Conservation (phyloP, 768 basidiomycete species). For the Rhizopogon vinicolor region DNA sequence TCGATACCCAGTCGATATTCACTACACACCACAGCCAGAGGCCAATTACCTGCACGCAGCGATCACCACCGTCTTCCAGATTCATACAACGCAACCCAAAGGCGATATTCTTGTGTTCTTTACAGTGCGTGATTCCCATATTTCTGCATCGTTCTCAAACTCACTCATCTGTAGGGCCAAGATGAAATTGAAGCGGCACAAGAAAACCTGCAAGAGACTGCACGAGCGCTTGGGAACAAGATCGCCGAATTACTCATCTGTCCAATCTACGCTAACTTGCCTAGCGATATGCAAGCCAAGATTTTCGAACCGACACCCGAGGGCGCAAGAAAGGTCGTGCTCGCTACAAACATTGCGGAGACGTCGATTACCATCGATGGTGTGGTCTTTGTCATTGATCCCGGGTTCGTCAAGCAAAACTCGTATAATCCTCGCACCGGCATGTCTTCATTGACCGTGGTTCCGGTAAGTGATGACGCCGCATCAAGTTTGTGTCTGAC, state of each 20-base stretch:
- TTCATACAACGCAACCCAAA: conserved; percentile 96
- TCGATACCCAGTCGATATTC: conserved; percentile 95
- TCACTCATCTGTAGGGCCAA: conserved; percentile 58
- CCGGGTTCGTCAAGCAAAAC: conserved; percentile 99
- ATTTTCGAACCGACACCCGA: conserved; percentile 99
- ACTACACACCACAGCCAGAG: conserved; percentile 98
- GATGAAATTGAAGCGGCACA: conserved; percentile 98
- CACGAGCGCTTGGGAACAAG: conserved; percentile 93
- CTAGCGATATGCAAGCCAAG: conserved; percentile 98
- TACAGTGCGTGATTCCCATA: conserved; percentile 51
- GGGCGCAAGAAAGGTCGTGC: conserved; percentile 93
- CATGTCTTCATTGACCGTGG: conserved; percentile 95
- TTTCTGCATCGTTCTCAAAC: background rate
- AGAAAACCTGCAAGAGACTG: conserved; percentile 94
- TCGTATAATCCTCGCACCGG: conserved; percentile 98
- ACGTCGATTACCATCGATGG: conserved; percentile 99
- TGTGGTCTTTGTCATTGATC: conserved; percentile 98
- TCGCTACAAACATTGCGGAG: conserved; percentile 99
- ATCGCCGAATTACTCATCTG: conserved; percentile 92
- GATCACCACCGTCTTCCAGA: conserved; percentile 98
- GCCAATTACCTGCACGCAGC: conserved; percentile 98
- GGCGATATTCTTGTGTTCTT: conserved; percentile 98
- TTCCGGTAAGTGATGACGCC: conserved; percentile 63
- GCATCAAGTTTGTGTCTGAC: background rate
- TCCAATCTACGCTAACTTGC: conserved; percentile 98